A percentile compares a stretch with the other conserved stretches of the same genome.
These are phyloP conservation scores for Pseudogymnoascus sp. DNA, from an alignment of 2,329 filamentous ascomycete genomes.

Conservation along the genomic window DNA sequence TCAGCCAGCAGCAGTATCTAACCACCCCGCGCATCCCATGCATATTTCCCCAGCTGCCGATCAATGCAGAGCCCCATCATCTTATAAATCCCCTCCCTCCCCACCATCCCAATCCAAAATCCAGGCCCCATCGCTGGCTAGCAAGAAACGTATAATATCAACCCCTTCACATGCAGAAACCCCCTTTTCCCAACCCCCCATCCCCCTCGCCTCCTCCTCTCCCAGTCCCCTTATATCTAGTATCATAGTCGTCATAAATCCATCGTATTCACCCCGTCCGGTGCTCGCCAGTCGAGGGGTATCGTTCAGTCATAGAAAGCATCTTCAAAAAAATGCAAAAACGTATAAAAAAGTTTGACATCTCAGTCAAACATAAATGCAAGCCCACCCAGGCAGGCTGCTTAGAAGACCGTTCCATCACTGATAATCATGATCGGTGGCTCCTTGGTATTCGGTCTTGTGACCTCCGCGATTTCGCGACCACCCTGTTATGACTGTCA, in stretches of 20 bases:
- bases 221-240: not conserved
- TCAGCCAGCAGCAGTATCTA: not conserved
- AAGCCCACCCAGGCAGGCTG: not conserved
- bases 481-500: conserved; percentile 54
- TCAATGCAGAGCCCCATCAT: not conserved
- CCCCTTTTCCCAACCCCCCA: not conserved
- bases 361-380: not conserved
- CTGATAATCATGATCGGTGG: conserved; percentile 94
- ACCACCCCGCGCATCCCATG: not conserved
- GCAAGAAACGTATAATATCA: not conserved
- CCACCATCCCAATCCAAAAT: not conserved
- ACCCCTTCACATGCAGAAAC: not conserved
- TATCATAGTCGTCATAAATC: not conserved
- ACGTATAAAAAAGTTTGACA: not conserved
- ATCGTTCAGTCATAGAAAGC: conserved; percentile 3
- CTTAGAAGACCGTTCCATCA: conserved; percentile 86
- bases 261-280: not conserved
- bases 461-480: conserved; percentile 90
- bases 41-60: not conserved
- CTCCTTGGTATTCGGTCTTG: conserved; percentile 90
- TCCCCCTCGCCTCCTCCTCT: not conserved
- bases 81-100: not conserved
- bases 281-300: not conserved
- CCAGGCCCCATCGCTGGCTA: not conserved
- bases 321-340: not conserved